These are phyloP conservation scores for Setomelanomma holmii DNA, from an alignment of 2,329 filamentous ascomycete species.

Conservation along the genomic window DNA sequence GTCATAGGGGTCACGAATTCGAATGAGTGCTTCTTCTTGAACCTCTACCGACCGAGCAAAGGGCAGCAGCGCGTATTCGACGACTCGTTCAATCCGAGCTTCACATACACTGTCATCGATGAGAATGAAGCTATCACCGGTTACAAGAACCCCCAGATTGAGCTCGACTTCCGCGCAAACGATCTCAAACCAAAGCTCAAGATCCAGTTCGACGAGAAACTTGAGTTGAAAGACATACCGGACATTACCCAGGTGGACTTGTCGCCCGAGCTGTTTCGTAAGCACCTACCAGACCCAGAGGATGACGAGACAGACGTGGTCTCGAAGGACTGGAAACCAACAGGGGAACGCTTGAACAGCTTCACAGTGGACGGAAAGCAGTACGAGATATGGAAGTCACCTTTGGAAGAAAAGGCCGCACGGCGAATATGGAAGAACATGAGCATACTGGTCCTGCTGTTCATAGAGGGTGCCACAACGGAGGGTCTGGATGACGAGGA, in stretches of 20 bases:
- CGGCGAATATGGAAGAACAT: slow-evolving; percentile 77
- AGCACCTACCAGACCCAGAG: slow-evolving; percentile 53
- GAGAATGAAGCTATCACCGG: slow-evolving; percentile 93
- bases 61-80: slow-evolving; percentile 53
- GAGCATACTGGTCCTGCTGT: slow-evolving; percentile 83
- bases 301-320: slow-evolving; percentile 35
- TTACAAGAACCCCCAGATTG: slow-evolving; percentile 81
- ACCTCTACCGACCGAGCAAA: slow-evolving; percentile 40
- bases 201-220: slow-evolving; percentile 74
- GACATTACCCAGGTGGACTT: slow-evolving; percentile 73
- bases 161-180: slow-evolving; percentile 71
- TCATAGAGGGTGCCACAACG: slow-evolving; percentile 89
- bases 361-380: slow-evolving; percentile 68
- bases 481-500: slow-evolving; percentile 74
- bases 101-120: slow-evolving; percentile 91
- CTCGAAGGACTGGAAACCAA: slow-evolving; percentile 66
- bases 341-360: slow-evolving; percentile 73
- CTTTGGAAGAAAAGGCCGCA: slow-evolving; percentile 72
- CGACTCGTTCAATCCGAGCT: slow-evolving; percentile 79
- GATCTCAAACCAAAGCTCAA: slow-evolving; percentile 81
- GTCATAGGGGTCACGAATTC: slow-evolving; percentile 45
- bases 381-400: slow-evolving; percentile 87
- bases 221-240: slow-evolving; percentile 68
- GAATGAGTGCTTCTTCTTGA: slow-evolving; percentile 49
- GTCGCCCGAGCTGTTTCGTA: slow-evolving; percentile 60